Evolutionary conservation across 768 basidiomycete genomes (phyloP).

Genomic region (Kwoniella sp.): DNA sequence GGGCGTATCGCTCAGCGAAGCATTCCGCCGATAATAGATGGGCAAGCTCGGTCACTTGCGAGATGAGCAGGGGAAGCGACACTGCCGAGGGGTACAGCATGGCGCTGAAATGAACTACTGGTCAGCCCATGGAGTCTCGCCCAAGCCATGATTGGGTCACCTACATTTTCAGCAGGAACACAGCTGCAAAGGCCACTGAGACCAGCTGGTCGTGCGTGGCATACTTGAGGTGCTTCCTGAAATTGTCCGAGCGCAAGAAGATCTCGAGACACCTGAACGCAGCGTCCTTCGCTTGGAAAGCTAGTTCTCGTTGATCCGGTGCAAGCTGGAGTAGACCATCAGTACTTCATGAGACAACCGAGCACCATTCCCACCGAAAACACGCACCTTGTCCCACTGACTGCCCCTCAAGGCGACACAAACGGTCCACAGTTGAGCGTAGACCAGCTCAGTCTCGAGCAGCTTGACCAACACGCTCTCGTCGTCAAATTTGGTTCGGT

Average conservation of each 20-base stretch:
- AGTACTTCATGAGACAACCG: neutral
- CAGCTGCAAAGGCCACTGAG: conserved; percentile 81
- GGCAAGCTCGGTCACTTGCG: conserved; percentile 83
- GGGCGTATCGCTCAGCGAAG: conserved; percentile 86
- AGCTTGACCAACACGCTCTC: conserved; percentile 80
- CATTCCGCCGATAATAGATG: conserved; percentile 79
- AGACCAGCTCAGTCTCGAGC: conserved; percentile 79
- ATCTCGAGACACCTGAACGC: conserved; percentile 79
- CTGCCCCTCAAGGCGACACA: conserved; percentile 87
- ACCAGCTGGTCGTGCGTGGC: conserved; percentile 90
- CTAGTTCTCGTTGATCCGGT: conserved; percentile 87
- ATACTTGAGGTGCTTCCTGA: conserved; percentile 51
- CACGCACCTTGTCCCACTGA: conserved; percentile 72
- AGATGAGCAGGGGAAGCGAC: conserved; percentile 68
- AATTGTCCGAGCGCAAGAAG: conserved; percentile 61
- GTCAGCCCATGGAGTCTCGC: neutral
- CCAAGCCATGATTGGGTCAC: neutral
- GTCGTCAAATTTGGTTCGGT: conserved; percentile 68
- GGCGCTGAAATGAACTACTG: conserved; percentile 51
- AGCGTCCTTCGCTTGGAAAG: conserved; percentile 91
- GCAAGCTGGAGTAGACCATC: conserved; percentile 57
- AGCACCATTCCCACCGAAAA: neutral
- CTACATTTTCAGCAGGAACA: conserved; percentile 83
- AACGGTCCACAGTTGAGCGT: conserved; percentile 90
- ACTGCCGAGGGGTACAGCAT: conserved; percentile 83